Evolutionary conservation across 345 rosid species (phyloP).

Genomic region (Euphorbia tirucalli): DNA sequence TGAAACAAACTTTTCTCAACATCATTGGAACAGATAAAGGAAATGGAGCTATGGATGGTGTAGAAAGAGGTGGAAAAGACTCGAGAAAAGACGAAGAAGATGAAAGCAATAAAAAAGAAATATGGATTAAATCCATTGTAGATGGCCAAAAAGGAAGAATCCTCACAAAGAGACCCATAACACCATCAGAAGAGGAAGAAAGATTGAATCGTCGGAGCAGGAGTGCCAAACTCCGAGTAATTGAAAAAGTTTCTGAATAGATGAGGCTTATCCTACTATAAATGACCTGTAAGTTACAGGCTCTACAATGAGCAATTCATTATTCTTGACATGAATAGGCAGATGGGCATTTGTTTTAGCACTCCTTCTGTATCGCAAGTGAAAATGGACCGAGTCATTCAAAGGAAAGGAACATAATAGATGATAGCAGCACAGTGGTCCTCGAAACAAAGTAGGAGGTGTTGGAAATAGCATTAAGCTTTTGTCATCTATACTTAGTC

Average conservation of each 20-base stretch:
- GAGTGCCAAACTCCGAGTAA: conserved; percentile 90
- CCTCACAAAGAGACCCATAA: conserved; percentile 85
- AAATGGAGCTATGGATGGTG: no score
- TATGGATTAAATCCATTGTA: conserved; percentile 63
- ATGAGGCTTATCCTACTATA: not conserved
- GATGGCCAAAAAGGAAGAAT: conserved; percentile 60
- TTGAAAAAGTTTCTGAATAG: conserved; percentile 45
- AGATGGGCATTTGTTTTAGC: no score
- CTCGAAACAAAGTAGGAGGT: no score
- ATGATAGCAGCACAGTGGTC: no score
- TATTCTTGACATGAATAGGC: not conserved
- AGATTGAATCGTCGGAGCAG: conserved; percentile 64
- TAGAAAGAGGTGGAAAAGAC: conserved; percentile 21
- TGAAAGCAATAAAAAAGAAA: conserved; percentile 35
- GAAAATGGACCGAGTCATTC: no score
- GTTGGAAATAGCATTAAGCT: no score
- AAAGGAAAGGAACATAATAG: no score
- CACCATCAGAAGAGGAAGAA: conserved; percentile 86
- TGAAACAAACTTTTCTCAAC: conserved; percentile 81
- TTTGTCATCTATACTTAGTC: no score
- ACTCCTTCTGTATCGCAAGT: no score
- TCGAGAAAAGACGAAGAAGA: conserved; percentile 19
- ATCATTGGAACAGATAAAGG: conserved; percentile 40
- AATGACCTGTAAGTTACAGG: not conserved
- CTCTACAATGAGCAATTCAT: not conserved